Base-by-base conservation (phyloP, 2,329 filamentous ascomycete species). In the Leptographium galeiforme region DNA sequence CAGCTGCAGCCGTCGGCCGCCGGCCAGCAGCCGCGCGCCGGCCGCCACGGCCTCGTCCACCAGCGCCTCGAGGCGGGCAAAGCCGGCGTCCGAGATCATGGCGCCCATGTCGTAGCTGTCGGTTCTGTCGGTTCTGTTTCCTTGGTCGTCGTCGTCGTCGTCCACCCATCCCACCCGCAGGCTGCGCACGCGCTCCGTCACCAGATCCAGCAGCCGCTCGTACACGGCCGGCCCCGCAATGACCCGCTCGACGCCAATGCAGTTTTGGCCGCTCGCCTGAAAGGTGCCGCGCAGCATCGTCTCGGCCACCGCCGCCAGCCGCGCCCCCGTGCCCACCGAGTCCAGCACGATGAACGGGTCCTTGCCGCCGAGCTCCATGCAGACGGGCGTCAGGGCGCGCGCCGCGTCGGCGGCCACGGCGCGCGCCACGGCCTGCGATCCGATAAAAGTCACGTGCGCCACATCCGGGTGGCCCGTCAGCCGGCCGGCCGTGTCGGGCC, bases 241-340 rank as follows among this genome's bases (percentile, higher is more conserved):
- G 63, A 97, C 84, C 53, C 93, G 86, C 71, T 98, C 93, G 60
- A 96, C 91, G 53, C 93, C 93, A 64, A 98, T 91, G 69, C 93
- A 98, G 71, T 98, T 98, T 68, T 98, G 93, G 1, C 93, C 93
- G 16, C 89, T 85, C 51, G 89, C 89, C 68, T 98, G 93, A 70
- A 97, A 98, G 11, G 88, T 89, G 51, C 91, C 93, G 52, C 93
- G 82, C 71, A 98, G 84, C 57, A 97, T 79, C 58, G 94, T 85
- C 57, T 89, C 87, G 41, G 80, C 78, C 50, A 97, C 83, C 44
- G 85, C 81, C 6, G 79, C 70, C 55, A 97, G 74, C 61, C 89
- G 77, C 55, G 66, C 63, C 48, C 52, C 57, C 25, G 68, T 68
- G 33, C 52, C 57, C 4, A 84, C 76, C 44, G 93, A 89, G 66